A percentile compares a stretch with the other conserved stretches of the same genome.
phyloP scores from a whole-genome alignment of 225 moss, liverwort and hornwort genomes.

The Asterella californica region DNA sequence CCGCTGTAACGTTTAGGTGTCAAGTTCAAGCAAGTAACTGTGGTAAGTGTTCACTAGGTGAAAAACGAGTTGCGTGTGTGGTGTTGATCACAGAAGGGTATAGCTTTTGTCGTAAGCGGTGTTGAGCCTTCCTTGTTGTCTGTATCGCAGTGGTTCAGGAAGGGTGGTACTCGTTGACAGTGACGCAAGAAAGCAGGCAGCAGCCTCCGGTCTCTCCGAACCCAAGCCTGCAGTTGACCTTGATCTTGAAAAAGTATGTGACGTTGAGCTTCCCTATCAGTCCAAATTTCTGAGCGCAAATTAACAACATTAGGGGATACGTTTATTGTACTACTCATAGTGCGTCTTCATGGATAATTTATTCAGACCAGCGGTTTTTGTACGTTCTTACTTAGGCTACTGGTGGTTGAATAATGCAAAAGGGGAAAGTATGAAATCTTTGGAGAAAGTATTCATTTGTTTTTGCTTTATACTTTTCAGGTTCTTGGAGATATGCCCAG shows the following conservation, averaged over 20 bases:
- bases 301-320: background rate
- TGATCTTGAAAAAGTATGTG: slow-evolving; percentile 86
- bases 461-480: slow-evolving; percentile 20
- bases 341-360: background rate
- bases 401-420: background rate
- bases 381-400: background rate
- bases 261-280: background rate
- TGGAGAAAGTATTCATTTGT: background rate
- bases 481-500: slow-evolving; percentile 98
- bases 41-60: too few relatives aligned
- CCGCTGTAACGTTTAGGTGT: background rate
- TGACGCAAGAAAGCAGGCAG: slow-evolving; percentile 62
- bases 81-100: background rate
- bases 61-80: background rate
- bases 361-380: background rate
- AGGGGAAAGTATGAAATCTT: background rate
- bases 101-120: background rate
- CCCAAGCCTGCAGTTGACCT: slow-evolving; percentile 90
- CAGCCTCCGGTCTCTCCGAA: slow-evolving; percentile 57
- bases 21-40: background rate
- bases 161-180: slow-evolving; percentile 80
- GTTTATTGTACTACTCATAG: too few relatives aligned
- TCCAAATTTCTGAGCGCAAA: background rate
- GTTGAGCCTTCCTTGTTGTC: background rate
- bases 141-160: slow-evolving; percentile 75